These are phyloP conservation scores for Furcasterigmium sp. DNA, from an alignment of 2,329 filamentous ascomycete genomes.

Conservation along the genomic window DNA sequence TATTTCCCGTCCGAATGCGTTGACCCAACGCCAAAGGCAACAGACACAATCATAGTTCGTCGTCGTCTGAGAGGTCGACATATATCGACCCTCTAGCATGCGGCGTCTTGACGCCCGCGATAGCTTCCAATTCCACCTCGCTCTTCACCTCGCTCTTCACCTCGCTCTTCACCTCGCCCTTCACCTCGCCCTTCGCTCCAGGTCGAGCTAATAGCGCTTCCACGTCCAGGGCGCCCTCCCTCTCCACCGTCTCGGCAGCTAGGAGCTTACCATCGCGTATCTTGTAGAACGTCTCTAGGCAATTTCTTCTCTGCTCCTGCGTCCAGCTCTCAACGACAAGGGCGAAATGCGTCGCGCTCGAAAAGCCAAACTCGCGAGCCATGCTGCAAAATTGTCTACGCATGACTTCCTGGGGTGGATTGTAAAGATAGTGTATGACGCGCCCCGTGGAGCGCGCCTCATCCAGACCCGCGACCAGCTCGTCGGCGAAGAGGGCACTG, in stretches of 20 bases:
- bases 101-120: constrained; percentile 2
- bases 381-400: constrained; percentile 86
- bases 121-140: constrained; percentile 4
- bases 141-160: constrained; percentile 12
- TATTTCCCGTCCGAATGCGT: too few species aligned
- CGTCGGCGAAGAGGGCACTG: constrained; percentile 54
- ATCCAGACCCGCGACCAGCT: constrained; percentile 17
- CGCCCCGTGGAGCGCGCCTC: constrained; percentile 14
- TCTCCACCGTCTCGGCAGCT: constrained; percentile 20
- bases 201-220: not conserved
- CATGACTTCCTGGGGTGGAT: constrained; percentile 69
- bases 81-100: constrained; percentile 24
- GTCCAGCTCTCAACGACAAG: constrained; percentile 88
- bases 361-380: constrained; percentile 73
- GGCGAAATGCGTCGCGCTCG: constrained; percentile 76
- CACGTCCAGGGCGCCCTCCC: constrained; percentile 6
- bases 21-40: not conserved
- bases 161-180: constrained; percentile 7
- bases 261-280: constrained; percentile 51
- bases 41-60: constrained; percentile 27
- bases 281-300: constrained; percentile 75
- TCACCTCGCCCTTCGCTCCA: constrained; percentile 1
- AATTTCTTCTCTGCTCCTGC: constrained; percentile 72
- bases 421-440: constrained; percentile 43
- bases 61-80: constrained; percentile 30